phyloP scores from a whole-genome alignment of 176 grass and related monocot genomes.

The Rhipidocladum racemiflorum region DNA sequence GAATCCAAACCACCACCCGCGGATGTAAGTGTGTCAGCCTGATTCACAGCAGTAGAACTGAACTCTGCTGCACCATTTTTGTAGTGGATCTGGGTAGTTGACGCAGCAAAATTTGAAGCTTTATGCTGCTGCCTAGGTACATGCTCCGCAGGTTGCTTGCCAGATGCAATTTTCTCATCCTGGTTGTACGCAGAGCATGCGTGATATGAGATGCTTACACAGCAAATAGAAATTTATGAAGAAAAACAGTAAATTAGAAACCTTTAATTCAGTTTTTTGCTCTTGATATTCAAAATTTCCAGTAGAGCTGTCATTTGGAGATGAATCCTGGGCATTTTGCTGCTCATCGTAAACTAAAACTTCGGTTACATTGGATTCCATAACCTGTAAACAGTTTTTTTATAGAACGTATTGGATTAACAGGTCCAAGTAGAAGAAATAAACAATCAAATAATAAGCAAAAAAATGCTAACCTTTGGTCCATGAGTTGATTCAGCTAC shows the following conservation, averaged over 20 bases:
- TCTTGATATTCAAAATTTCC: constrained; percentile 49
- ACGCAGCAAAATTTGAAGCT: constrained; percentile 22
- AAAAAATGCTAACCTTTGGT: constrained; percentile 46
- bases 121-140: constrained; percentile 38
- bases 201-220: background rate
- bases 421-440: background rate
- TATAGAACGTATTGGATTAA: constrained; percentile 1
- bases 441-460: constrained; percentile 9
- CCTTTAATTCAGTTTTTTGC: constrained; percentile 60
- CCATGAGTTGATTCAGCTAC: constrained; percentile 42
- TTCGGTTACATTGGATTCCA: constrained; percentile 46
- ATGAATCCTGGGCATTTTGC: constrained; percentile 25
- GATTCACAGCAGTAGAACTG: constrained; percentile 41
- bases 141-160: constrained; percentile 41
- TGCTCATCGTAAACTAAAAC: constrained; percentile 46
- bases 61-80: constrained; percentile 39
- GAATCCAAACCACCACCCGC: constrained; percentile 28
- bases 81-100: constrained; percentile 33
- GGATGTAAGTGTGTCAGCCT: constrained; percentile 21
- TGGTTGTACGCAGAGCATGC: constrained; percentile 17
- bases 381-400: constrained; percentile 35
- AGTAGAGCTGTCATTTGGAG: constrained; percentile 36
- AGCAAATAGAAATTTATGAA: background rate
- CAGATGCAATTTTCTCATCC: constrained; percentile 35
- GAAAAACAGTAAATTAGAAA: constrained; percentile 27